Evolutionary conservation across 129 eudicot genomes (phyloP).

Genomic region (carrot (Daucus carota)): DH1_v3.0 NC_030384.2:37105001-37105500

Average conservation of each 20-base stretch:
- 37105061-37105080: neutral
- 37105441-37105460: slow-evolving; percentile 29
- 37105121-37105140: neutral
- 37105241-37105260: slow-evolving; percentile 60
- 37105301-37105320: slow-evolving; percentile 77
- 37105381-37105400: slow-evolving; percentile 19
- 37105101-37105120: neutral
- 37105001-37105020: neutral
- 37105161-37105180: slow-evolving; percentile 42
- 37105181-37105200: slow-evolving; percentile 38
- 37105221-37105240: slow-evolving; percentile 84
- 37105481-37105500: slow-evolving; percentile 41
- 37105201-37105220: slow-evolving; percentile 31
- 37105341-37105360: slow-evolving; percentile 35
- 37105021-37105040: neutral
- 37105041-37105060: neutral
- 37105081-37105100: neutral
- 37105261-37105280: slow-evolving; percentile 36
- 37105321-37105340: slow-evolving; percentile 42
- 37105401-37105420: slow-evolving; percentile 49
- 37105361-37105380: slow-evolving; percentile 28
- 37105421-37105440: slow-evolving; percentile 40
- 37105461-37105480: slow-evolving; percentile 60
- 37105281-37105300: slow-evolving; percentile 42
- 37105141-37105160: slow-evolving; percentile 6